Evolutionary conservation across 352 stramenopile species (phyloP), one percentile per base, ranked within the genome.

Genomic region (Pythium insidiosum): DNA sequence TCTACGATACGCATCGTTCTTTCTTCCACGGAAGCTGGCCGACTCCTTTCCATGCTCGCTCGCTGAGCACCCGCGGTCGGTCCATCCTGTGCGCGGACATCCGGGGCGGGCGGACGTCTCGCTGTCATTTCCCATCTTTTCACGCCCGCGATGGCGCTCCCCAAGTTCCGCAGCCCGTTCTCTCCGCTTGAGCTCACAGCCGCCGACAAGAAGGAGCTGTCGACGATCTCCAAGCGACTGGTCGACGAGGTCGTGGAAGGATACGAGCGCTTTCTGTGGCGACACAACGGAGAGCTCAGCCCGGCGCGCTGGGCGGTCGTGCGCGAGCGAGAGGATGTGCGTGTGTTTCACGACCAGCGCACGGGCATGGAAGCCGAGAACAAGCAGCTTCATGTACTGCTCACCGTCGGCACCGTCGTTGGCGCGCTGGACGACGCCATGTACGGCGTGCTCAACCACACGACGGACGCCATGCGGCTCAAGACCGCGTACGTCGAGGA

Each of bases 351-450:
- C n/a, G 67, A 85, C 30, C 63, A 62, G n/a, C 63, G 68, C 18
- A 35, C 47, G 12, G 73, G 71, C 26, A 40, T 40, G 13, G 42
- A 38, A 28, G 50, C 50, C 1, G 50, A 55, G 3, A 43, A 56
- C 33, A 49, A 50, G 5, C 41, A 61, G 16, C 23, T 60, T 2
- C 33, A 56, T 23, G 23, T 58, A 28, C 49, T 65, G 3, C 20
- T 61, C 7, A 46, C 49, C 0, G 34, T 63, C n/a, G 75, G 75
- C 18, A 75, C 58, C 2, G 56, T 88, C 6, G 55, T 59, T 6
- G 73, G 75, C 15, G 65, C 61, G 24, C 42, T 88, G 0, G 52
- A 84, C 24, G 75, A 88, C 38, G 66, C 61, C 28, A 73, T 88
- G 62, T 84, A 78, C 49, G 75, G 75, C 21, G 53, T 68, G 15